These are phyloP conservation scores for Aurantiochytrium sp. DNA, from an alignment of 108 stramenopile species.

Conservation along the genomic window DNA sequence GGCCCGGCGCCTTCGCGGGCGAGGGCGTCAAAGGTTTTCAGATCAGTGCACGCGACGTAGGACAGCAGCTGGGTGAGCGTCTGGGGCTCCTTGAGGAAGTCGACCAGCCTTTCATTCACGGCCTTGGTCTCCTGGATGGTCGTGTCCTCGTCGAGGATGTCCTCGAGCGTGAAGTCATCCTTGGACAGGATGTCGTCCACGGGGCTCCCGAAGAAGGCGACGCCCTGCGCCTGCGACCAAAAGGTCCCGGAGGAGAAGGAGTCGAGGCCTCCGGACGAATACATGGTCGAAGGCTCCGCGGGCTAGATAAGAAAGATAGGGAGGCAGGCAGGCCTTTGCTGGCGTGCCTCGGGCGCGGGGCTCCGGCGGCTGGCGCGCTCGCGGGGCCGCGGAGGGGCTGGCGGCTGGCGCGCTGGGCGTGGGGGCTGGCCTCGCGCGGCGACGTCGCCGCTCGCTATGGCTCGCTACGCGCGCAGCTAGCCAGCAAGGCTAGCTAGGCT, in stretches of 20 bases:
- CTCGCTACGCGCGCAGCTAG: too few relatives aligned
- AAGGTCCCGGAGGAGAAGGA: neutral
- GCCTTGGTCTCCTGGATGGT: slow-evolving; percentile 27
- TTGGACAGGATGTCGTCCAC: neutral
- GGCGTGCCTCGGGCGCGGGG: too few relatives aligned
- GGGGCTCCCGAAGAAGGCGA: neutral
- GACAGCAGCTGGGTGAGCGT: neutral
- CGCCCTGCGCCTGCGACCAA: neutral
- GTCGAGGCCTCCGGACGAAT: neutral
- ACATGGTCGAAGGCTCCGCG: neutral
- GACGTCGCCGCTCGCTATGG: too few relatives aligned
- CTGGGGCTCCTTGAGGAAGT: neutral
- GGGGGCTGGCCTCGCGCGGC: too few relatives aligned
- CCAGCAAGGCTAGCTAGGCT: too few relatives aligned
- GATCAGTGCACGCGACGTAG: neutral
- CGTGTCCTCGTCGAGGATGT: slow-evolving; percentile 19
- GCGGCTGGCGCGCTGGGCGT: too few relatives aligned
- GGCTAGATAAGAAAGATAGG: too few relatives aligned
- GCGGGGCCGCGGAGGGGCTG: too few relatives aligned
- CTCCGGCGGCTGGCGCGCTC: too few relatives aligned
- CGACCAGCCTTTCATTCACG: neutral
- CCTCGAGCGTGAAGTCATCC: neutral
- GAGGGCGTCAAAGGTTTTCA: neutral
- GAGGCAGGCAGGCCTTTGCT: too few relatives aligned
- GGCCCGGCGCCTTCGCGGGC: neutral